Evolutionary conservation across 2,329 filamentous ascomycete species (phyloP).

Genomic region (Xylariaceae sp.): DNA sequence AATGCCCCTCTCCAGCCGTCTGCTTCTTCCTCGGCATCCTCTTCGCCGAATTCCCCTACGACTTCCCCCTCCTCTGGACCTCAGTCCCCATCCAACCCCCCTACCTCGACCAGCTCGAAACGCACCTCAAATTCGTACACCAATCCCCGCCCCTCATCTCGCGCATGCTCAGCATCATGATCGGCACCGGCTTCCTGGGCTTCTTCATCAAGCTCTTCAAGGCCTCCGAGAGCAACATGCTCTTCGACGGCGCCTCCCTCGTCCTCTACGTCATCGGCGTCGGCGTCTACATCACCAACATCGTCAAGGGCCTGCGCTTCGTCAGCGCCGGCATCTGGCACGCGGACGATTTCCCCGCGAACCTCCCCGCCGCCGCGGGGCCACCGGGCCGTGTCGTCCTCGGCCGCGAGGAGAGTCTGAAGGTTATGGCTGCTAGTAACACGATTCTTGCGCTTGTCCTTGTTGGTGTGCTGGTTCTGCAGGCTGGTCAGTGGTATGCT

Average conservation of each 20-base stretch:
- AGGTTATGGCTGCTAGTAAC: conserved; percentile 89
- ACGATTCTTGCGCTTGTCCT: conserved; percentile 91
- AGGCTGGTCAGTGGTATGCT: conserved; percentile 98
- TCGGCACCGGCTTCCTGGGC: conserved; percentile 78
- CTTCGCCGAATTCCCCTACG: conserved; percentile 94
- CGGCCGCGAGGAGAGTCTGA: conserved; percentile 80
- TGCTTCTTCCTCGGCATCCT: conserved; percentile 98
- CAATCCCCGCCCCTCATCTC: conserved; percentile 85
- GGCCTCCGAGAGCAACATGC: conserved; percentile 87
- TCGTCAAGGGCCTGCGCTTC: conserved; percentile 86
- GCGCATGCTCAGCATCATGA: conserved; percentile 89
- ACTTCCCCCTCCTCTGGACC: conserved; percentile 83
- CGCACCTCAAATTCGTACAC: conserved; percentile 86
- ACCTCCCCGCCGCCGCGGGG: conserved; percentile 11
- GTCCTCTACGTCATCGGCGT: conserved; percentile 81
- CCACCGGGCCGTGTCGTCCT: conserved; percentile 58
- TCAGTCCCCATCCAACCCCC: conserved; percentile 56
- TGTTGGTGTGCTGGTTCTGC: conserved; percentile 84
- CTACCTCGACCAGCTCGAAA: conserved; percentile 82
- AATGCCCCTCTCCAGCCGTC: conserved; percentile 58
- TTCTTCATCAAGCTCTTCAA: conserved; percentile 94
- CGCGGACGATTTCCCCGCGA: conserved; percentile 29
- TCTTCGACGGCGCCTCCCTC: conserved; percentile 82
- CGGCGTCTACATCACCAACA: conserved; percentile 92
- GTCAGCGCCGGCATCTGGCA: conserved; percentile 66